A percentile compares a stretch with the other conserved stretches of the same genome.
Evolutionary conservation across 2,329 filamentous ascomycete species (phyloP).

Genomic region (Ophiosphaerella herpotricha): DNA sequence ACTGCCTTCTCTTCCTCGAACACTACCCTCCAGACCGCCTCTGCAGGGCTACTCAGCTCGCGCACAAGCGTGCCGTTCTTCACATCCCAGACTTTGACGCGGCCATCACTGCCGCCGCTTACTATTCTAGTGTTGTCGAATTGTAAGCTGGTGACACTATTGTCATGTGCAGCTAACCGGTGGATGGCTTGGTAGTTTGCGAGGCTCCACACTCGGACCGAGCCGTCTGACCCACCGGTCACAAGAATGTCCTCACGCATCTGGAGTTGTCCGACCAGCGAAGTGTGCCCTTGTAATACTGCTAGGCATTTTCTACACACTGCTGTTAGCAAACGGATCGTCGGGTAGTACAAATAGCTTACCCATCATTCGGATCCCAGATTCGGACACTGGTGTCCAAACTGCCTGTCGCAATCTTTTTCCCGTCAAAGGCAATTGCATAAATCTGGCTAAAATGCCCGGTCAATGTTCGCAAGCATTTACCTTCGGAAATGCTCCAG

Average conservation of each 20-base stretch:
- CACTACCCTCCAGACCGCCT: constrained; percentile 96
- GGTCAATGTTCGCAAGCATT: constrained; percentile 84
- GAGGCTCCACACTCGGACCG: constrained; percentile 93
- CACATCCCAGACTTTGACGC: constrained; percentile 97
- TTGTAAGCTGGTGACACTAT: constrained; percentile 95
- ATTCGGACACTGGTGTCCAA: constrained; percentile 96
- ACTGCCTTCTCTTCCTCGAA: constrained; percentile 99
- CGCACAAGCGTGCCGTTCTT: constrained; percentile 88
- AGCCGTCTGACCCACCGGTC: constrained; percentile 94
- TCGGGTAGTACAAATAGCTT: constrained; percentile 47
- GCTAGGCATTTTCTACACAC: constrained; percentile 70
- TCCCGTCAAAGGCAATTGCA: constrained; percentile 95
- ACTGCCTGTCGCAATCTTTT: constrained; percentile 90
- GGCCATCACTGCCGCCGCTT: constrained; percentile 93
- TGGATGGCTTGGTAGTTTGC: constrained; percentile 91
- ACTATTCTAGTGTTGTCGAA: constrained; percentile 96
- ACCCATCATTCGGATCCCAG: constrained; percentile 91
- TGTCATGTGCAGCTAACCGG: constrained; percentile 92
- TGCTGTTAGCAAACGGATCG: constrained; percentile 15
- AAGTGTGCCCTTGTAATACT: constrained; percentile 95
- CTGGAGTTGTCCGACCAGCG: constrained; percentile 92
- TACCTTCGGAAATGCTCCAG: constrained; percentile 96
- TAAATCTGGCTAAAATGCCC: constrained; percentile 99
- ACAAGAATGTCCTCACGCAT: constrained; percentile 94
- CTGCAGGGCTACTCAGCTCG: constrained; percentile 87